Base-by-base conservation (phyloP, 2,329 filamentous ascomycete species). In the Ascochyta fabae region DNA sequence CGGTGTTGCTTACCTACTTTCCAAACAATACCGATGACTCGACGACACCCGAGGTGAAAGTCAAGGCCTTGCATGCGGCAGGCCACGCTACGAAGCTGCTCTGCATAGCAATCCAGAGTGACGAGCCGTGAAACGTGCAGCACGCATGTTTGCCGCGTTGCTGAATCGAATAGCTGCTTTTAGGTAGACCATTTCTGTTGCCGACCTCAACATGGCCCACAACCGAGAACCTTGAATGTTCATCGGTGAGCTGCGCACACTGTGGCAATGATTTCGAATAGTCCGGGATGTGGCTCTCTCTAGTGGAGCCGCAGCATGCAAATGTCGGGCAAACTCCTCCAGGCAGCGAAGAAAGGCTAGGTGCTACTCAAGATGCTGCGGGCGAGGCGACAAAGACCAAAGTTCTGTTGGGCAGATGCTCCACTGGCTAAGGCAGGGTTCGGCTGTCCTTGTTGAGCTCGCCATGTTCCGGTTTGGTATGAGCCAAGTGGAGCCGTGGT, bases 371-470 rank as follows among this genome's bases (percentile, higher is more conserved):
- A 56, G 31, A 47, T 43, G 19, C 24, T 43, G 42, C 36, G 47
- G 47, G 46, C 52, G 46, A 49, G 26, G 15, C 13, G 19, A 15
- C 15, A 13, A 50, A 9, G n/a, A 15, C 19, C 52, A 46, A 42
- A 38, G 41, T 51, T 50, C 41, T 56, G 48, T 56, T 56, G 53
- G 43, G 53, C 33, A 34, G 6, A 26, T 31, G 47, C 42, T 56
- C 53, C 53, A 51, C 53, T 56, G 24, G 23, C 43, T 48, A 51
- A 43, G 23, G 41, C 29, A 26, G 42, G 35, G 24, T 56, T 31
- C 31, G 38, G 34, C 48, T 59, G 55, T 57, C 46, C 51, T 56
- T 61, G 60, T 66, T 66, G 59, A 61, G 50, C 34, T 63, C 47
- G 58, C 48, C 43, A 35, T 54, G 33, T 49, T 46, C 53, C 63